Evolutionary conservation across 2,329 filamentous ascomycete genomes (phyloP).

Genomic region (Tolypocladium inflatum): DNA sequence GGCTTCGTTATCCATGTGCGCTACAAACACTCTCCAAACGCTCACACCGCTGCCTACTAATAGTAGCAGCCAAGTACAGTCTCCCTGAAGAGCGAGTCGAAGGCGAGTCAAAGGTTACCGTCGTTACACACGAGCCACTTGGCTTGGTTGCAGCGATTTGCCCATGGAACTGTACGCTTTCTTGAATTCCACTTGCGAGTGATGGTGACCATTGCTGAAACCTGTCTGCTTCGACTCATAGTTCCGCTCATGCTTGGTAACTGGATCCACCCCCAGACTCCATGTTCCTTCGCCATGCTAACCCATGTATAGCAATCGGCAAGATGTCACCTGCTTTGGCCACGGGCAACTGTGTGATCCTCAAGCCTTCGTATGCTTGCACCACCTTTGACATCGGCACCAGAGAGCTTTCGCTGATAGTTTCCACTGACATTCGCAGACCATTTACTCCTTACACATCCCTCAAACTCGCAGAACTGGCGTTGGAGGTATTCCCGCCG

Average conservation of each 20-base stretch:
- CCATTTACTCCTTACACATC: conserved; percentile 43
- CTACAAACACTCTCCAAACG: neutral
- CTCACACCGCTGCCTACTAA: neutral
- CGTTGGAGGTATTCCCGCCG: conserved; percentile 43
- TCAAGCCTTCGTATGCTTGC: conserved; percentile 35
- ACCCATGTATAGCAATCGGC: conserved; percentile 26
- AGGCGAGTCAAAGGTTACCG: neutral
- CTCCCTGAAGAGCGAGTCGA: neutral
- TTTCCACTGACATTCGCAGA: conserved; percentile 6
- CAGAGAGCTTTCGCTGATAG: neutral
- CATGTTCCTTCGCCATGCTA: neutral
- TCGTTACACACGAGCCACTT: conserved; percentile 14
- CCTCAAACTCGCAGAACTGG: conserved; percentile 48
- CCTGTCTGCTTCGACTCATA: neutral
- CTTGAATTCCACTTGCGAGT: neutral
- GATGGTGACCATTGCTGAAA: conserved; percentile 22
- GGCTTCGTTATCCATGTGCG: conserved; percentile 1
- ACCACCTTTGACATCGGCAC: neutral
- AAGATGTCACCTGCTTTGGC: conserved; percentile 47
- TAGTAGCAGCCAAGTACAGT: neutral
- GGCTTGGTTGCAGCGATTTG: conserved; percentile 32
- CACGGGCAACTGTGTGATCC: conserved; percentile 32
- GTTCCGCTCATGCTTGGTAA: conserved; percentile 2
- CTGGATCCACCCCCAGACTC: too few relatives aligned
- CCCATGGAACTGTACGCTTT: conserved; percentile 38